Evolutionary conservation across 305 asterid genomes (phyloP).

Genomic region (Striga hermonthica): DNA sequence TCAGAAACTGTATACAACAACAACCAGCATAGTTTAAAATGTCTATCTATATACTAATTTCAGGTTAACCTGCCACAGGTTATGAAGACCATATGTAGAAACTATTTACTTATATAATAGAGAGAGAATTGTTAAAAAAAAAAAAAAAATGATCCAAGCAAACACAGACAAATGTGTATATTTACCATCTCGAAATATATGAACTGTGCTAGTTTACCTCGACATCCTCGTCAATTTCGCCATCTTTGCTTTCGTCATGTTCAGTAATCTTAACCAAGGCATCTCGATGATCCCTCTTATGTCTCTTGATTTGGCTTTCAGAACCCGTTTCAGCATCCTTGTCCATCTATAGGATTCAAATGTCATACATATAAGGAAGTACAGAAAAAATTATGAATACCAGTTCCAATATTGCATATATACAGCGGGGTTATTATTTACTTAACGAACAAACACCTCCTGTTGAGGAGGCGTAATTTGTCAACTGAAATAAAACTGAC

Average conservation of each 20-base stretch:
- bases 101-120: not conserved
- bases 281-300: constrained; percentile 45
- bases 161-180: not conserved
- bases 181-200: not conserved
- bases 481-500: not conserved
- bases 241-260: constrained; percentile 30
- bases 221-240: constrained; percentile 47
- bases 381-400: not conserved
- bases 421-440: not conserved
- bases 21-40: not conserved
- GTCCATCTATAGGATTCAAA: constrained; percentile 39
- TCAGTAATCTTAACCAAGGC: constrained; percentile 34
- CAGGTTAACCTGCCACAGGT: not conserved
- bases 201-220: constrained; percentile 33
- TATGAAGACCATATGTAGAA: not conserved
- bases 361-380: too few relatives aligned
- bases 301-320: constrained; percentile 54
- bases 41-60: too few relatives aligned
- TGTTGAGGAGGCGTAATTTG: not conserved
- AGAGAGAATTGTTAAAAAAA: not conserved
- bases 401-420: not conserved
- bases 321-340: constrained; percentile 41
- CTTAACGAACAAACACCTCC: not conserved
- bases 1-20: not conserved
- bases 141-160: not conserved